Base-by-base conservation (phyloP, 2,329 filamentous ascomycete genomes). In the Talaromyces amestolkiae region DNA sequence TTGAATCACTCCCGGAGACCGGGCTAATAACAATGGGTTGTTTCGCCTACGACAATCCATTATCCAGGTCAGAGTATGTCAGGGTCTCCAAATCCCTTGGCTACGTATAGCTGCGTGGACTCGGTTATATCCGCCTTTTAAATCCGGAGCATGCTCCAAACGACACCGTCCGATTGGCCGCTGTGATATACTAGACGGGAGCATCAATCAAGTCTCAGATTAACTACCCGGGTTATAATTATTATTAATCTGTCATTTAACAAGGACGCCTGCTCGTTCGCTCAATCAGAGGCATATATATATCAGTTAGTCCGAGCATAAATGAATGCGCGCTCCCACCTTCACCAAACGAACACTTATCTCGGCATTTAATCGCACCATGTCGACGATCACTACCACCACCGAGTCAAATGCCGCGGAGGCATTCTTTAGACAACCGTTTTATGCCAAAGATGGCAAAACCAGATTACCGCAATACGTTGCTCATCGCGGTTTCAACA, bases 401-500 rank as follows among this genome's bases (percentile, higher is more conserved):
- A 15, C 31, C n/a, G n/a, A 22, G n/a, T 37, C 53, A 37, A 37
- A 13, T 22, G 11, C 53, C 3, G 6, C 19, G 6, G 33, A 43
- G 13, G 56, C 56, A 22, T 45, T 62, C 51, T 66, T 66, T n/a
- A 59, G 47, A 47, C 33, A 58, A n/a, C 35, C 64, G 2, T 53
- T 62, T 10, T 56, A 47, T 39, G 56, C 61, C 22, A 51, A 56
- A 62, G 66, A 56, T 43, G 62, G 63, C 58, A 67, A 58, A 19
- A 63, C 59, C n/a, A 53, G 49, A 17, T 41, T 68, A 19, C 78
- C 79, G 7, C 77, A 81, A 41, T 73, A 71, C 33, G 78, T 81
- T 64, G 76, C 79, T 33, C 80, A 82, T 68, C 74, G 80, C 49
- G 80, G 80, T 0, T 80, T 76, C 83, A 94, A 91, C 75, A 87